These are phyloP conservation scores for Amanita pallidorosea DNA, from an alignment of 768 basidiomycete species.

Conservation along the genomic window DNA sequence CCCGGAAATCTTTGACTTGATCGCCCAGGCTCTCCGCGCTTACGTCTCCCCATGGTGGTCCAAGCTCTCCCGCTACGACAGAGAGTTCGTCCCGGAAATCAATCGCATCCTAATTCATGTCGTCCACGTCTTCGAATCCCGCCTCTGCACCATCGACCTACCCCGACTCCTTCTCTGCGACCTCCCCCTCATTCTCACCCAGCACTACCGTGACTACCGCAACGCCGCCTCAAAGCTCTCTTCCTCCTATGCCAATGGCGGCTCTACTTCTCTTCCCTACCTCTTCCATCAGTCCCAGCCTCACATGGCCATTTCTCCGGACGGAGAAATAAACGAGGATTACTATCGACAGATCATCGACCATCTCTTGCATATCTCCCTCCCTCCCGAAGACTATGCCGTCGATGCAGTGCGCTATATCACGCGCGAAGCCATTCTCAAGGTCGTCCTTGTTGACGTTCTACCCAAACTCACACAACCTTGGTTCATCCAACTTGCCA, in stretches of 20 bases:
- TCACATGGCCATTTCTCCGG: constrained; percentile 66
- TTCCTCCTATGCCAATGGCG: constrained; percentile 63
- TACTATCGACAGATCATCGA: constrained; percentile 79
- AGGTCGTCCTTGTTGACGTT: constrained; percentile 59
- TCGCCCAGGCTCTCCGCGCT: constrained; percentile 71
- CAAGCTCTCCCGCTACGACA: constrained; percentile 75
- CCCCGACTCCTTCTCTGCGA: constrained; percentile 50
- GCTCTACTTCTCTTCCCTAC: constrained; percentile 46
- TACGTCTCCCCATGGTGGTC: constrained; percentile 83
- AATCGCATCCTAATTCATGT: constrained; percentile 46
- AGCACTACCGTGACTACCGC: constrained; percentile 75
- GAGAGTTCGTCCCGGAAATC: constrained; percentile 68
- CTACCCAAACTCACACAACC: constrained; percentile 68
- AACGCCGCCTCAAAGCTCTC: constrained; percentile 49
- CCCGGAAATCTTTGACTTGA: constrained; percentile 65
- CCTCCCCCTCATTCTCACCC: constrained; percentile 53
- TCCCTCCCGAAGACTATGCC: constrained; percentile 71
- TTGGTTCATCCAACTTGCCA: constrained; percentile 77
- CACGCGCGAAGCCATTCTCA: constrained; percentile 74
- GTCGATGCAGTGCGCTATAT: constrained; percentile 76
- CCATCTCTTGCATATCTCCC: constrained; percentile 57
- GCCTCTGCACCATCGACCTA: constrained; percentile 44
- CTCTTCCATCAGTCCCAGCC: constrained; percentile 79
- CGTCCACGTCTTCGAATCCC: constrained; percentile 48
- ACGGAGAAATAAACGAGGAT: constrained; percentile 58